phyloP scores from a whole-genome alignment of 306 rosid genomes.

The Alnus rubra region DNA sequence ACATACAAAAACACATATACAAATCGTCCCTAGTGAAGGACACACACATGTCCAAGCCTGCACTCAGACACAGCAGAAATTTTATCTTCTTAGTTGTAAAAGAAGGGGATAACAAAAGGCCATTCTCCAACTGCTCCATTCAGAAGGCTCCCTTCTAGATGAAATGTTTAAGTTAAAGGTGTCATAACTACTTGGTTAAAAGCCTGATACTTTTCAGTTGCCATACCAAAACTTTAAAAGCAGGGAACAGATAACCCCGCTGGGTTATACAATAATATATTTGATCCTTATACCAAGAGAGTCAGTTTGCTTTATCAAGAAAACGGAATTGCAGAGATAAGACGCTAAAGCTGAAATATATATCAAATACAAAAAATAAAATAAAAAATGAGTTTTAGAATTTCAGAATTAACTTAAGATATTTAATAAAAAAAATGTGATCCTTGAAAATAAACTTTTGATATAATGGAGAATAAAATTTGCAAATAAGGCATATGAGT shows the following conservation, averaged over 20 bases:
- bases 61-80: neutral
- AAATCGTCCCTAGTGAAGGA: neutral
- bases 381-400: neutral
- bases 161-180: neutral
- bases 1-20: neutral
- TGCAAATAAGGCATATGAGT: constrained; percentile 6
- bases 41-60: neutral
- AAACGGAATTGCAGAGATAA: neutral
- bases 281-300: neutral
- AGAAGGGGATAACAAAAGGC: neutral
- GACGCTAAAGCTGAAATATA: neutral
- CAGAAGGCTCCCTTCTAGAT: neutral
- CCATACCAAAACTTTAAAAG: neutral
- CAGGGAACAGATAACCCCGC: neutral
- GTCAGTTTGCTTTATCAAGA: too few relatives aligned
- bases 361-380: neutral
- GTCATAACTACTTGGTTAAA: neutral
- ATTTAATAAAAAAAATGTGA: neutral
- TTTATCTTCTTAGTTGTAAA: too few relatives aligned
- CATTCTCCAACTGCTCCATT: neutral
- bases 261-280: neutral
- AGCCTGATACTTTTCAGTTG: neutral
- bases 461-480: constrained; percentile 10
- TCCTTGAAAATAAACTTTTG: constrained; percentile 9
- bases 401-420: neutral